These are phyloP conservation scores for Coleophoma crateriformis DNA, from an alignment of 2,329 filamentous ascomycete species.

Conservation along the genomic window DNA sequence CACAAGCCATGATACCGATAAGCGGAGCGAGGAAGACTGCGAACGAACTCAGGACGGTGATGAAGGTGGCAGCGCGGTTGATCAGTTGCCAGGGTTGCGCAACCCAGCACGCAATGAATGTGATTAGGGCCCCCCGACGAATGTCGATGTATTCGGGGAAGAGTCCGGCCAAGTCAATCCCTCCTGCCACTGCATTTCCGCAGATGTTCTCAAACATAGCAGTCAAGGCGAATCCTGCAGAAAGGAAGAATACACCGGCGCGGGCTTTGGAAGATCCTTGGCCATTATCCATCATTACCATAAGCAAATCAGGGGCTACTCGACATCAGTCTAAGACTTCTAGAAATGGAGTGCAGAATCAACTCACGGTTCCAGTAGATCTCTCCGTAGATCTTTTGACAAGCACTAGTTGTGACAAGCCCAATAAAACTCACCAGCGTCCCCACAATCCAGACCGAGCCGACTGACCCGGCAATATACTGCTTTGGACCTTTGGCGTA, in stretches of 20 bases:
- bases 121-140: conserved; percentile 40
- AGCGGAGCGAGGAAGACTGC: conserved; percentile 41
- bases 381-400: conserved; percentile 2
- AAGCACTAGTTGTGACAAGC: conserved; percentile 31
- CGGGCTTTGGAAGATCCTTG: conserved; percentile 26
- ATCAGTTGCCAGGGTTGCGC: conserved; percentile 43
- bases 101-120: conserved; percentile 35
- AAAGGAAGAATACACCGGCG: conserved; percentile 7
- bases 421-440: conserved; percentile 36
- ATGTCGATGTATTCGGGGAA: conserved; percentile 51
- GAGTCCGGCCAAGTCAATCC: conserved; percentile 49
- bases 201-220: conserved; percentile 35
- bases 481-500: conserved; percentile 29
- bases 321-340: not conserved
- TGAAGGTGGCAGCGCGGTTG: conserved; percentile 32
- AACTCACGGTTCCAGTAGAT: conserved; percentile 32
- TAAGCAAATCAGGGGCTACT: conserved; percentile 3
- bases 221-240: conserved; percentile 4
- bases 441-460: conserved; percentile 33
- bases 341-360: conserved; percentile 37
- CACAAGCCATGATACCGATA: conserved; percentile 47
- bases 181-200: conserved; percentile 42
- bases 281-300: conserved; percentile 19
- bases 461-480: conserved; percentile 33
- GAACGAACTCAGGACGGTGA: conserved; percentile 38